Evolutionary conservation across 352 stramenopile genomes (phyloP).

Genomic region (Pythium apleroticum): DNA sequence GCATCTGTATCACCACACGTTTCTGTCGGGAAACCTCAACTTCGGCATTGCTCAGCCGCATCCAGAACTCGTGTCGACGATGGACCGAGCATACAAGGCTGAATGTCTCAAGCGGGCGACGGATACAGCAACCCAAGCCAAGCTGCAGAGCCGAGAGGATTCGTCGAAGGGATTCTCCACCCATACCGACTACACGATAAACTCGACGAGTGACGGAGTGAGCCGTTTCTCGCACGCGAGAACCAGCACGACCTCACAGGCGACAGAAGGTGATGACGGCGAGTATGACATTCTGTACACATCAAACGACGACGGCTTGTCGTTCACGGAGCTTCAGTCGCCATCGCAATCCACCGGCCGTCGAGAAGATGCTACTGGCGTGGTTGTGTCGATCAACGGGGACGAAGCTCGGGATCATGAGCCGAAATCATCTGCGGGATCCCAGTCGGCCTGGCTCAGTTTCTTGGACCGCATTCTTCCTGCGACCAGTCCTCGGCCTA

Average conservation of each 20-base stretch:
- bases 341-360: constrained; percentile 10
- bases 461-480: constrained; percentile 15
- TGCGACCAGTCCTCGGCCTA: background rate
- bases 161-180: constrained; percentile 4
- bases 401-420: background rate
- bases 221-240: background rate
- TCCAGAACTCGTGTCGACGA: background rate
- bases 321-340: constrained; percentile 63
- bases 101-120: constrained; percentile 59
- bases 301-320: constrained; percentile 45
- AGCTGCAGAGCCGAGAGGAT: constrained; percentile 40
- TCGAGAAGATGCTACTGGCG: background rate
- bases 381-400: background rate
- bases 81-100: constrained; percentile 79
- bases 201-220: background rate
- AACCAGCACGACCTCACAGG: constrained; percentile 9
- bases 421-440: background rate
- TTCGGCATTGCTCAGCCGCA: constrained; percentile 49
- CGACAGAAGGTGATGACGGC: constrained; percentile 28
- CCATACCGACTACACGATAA: background rate
- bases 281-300: constrained; percentile 56
- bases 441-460: background rate
- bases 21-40: constrained; percentile 79
- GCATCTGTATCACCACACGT: constrained; percentile 84
- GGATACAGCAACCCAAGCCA: constrained; percentile 55